Evolutionary conservation across 2,329 filamentous ascomycete genomes (phyloP), one percentile per base, ranked within the genome.

Genomic region (Leptographium lundbergii): DNA sequence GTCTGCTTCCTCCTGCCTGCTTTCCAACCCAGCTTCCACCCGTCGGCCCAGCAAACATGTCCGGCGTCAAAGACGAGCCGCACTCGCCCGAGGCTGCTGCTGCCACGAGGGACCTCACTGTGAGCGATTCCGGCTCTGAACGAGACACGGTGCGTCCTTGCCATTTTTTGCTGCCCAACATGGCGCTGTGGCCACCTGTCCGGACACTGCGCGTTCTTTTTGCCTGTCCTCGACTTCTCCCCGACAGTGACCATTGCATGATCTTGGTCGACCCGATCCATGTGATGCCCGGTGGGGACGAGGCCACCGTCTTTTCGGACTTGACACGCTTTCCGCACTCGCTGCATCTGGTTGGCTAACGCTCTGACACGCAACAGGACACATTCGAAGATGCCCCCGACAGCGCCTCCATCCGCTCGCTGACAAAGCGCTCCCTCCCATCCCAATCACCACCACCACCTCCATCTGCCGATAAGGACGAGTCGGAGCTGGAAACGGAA

Each of bases 311-410:
- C 32, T 34, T 34, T 34, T 34, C 32, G 6, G 9, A 34, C 32
- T 42, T 27, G 36, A 14, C 14, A 14, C 36, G 14, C 25, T 25
- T 36, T 45, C 24, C 42, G 32, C 54, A 25, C 51, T 57, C 56
- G 19, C 19, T 17, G 19, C 27, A 27, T 56, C 6, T 52, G 45
- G 42, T 42, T 58, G 54, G 58, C 59, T 63, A 47, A 60, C 61
- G 39, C 39, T 55, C 32, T 57, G 27, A 32, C n/a, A 19, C 5
- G 6, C n/a, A 22, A 51, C 64, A 89, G 86, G 86, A 91, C 67
- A 81, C 81, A 19, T 95, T 95, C 68, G 89, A 95, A 74, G 90
- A 96, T 77, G 90, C 89, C 59, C 75, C 82, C 65, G 87, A 89
- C 71, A 81, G 78, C 61, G 72, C 76, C 53, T 85, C 82, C 39